These are phyloP conservation scores for Epichloe sibirici DNA, from an alignment of 2,329 filamentous ascomycete species.

Conservation along the genomic window DNA sequence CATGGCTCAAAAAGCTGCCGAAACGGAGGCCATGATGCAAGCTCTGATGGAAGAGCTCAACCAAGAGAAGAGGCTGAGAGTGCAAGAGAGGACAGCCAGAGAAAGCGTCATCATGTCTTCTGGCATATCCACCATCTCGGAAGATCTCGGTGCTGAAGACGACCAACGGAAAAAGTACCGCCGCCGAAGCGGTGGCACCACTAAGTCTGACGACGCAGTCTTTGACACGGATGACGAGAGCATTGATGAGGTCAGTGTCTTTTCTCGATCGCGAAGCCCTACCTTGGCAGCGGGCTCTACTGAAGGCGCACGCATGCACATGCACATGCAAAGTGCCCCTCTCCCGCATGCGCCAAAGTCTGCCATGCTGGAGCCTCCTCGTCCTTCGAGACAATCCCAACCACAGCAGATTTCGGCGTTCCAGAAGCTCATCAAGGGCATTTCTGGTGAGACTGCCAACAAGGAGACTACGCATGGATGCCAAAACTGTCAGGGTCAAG, in stretches of 20 bases:
- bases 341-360: conserved; percentile 13
- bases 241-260: conserved; percentile 42
- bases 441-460: conserved; percentile 23
- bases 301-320: background rate
- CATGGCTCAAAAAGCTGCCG: conserved; percentile 40
- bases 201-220: conserved; percentile 28
- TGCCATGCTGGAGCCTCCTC: conserved; percentile 14
- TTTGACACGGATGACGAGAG: conserved; percentile 42
- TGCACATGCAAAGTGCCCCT: background rate
- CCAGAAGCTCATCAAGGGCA: conserved; percentile 31
- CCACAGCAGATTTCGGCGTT: conserved; percentile 22
- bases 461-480: conserved; percentile 25
- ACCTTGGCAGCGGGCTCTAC: conserved; percentile 27
- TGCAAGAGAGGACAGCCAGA: conserved; percentile 24
- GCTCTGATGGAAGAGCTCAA: conserved; percentile 38
- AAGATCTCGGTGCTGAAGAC: conserved; percentile 43
- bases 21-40: conserved; percentile 40
- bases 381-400: conserved; percentile 23
- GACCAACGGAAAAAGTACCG: conserved; percentile 31
- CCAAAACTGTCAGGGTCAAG: conserved; percentile 44
- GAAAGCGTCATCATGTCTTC: conserved; percentile 18
- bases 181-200: conserved; percentile 31
- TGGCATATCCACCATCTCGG: conserved; percentile 32
- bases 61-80: conserved; percentile 35
- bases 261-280: conserved; percentile 48